Conservation (phyloP, 495 filamentous ascomycete species). For the Tricharina praecox region DNA sequence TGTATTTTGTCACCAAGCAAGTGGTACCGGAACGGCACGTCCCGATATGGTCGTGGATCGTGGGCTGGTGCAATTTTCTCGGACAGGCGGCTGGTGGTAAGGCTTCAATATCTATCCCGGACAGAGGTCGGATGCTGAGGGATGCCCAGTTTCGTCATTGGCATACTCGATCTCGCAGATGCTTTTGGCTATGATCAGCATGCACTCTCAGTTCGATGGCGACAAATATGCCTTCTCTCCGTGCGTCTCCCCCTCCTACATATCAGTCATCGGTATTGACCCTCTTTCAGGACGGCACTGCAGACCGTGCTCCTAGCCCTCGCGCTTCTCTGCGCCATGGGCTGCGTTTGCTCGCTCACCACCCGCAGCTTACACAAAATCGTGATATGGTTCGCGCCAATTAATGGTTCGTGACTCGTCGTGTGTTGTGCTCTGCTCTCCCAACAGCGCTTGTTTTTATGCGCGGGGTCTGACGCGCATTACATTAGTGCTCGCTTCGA, state of each 20-base stretch:
- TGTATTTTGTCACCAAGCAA: constrained; percentile 48
- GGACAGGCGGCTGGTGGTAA: constrained; percentile 44
- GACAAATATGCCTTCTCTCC: constrained; percentile 32
- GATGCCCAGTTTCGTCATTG: too few relatives aligned
- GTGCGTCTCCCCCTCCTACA: constrained; percentile 22
- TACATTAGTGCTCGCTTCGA: constrained; percentile 37
- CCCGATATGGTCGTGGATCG: constrained; percentile 42
- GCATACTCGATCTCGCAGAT: constrained; percentile 43
- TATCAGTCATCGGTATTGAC: not conserved
- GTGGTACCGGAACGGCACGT: constrained; percentile 42
- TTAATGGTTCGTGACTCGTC: constrained; percentile 47
- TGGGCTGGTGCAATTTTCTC: constrained; percentile 47
- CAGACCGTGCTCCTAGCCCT: constrained; percentile 49
- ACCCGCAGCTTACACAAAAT: constrained; percentile 47
- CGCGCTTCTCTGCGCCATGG: constrained; percentile 39
- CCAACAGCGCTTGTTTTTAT: too few relatives aligned
- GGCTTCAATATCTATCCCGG: too few relatives aligned
- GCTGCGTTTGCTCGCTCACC: constrained; percentile 47
- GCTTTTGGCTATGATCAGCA: constrained; percentile 39
- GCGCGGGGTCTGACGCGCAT: not conserved
- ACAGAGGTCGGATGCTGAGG: too few relatives aligned
- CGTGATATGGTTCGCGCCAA: constrained; percentile 55
- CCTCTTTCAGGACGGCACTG: constrained; percentile 35
- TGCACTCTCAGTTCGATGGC: constrained; percentile 38
- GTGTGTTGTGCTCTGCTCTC: too few relatives aligned